Conservation (phyloP, 805 yeast genomes). For the Tetrapisispora arboricola region DNA sequence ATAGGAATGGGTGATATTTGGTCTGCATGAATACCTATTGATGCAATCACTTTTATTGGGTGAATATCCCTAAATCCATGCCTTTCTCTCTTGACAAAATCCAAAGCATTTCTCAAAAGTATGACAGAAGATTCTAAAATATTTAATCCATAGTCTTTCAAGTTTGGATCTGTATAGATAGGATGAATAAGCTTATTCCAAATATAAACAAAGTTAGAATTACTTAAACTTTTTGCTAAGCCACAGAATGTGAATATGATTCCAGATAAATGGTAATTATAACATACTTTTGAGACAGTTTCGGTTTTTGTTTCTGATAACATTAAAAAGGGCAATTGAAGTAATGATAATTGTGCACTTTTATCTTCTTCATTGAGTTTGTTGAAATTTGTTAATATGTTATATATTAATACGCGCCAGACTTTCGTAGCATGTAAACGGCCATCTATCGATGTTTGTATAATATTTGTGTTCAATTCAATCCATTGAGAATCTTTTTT, state of each 20-base stretch:
- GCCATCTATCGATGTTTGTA: constrained; percentile 5
- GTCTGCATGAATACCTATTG: constrained; percentile 12
- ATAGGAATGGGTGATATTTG: constrained; percentile 14
- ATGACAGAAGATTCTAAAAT: neutral
- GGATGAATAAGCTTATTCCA: constrained; percentile 14
- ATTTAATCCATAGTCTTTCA: neutral
- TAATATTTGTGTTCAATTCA: constrained; percentile 11
- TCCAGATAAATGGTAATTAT: constrained; percentile 13
- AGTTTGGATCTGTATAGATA: constrained; percentile 6
- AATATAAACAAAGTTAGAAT: constrained; percentile 5
- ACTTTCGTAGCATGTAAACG: constrained; percentile 17
- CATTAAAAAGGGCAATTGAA: neutral
- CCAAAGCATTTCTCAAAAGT: neutral
- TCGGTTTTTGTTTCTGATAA: too few species aligned
- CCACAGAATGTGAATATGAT: constrained; percentile 11
- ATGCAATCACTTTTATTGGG: constrained; percentile 18
- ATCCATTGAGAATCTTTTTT: constrained; percentile 14
- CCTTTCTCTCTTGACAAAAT: neutral
- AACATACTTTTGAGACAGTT: constrained; percentile 7
- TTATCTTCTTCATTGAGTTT: neutral
- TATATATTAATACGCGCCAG: constrained; percentile 22
- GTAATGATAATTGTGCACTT: neutral
- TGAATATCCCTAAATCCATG: neutral
- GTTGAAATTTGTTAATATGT: constrained; percentile 8
- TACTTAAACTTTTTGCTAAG: neutral